Percentiles rank a stretch among this genome's conserved stretches.
Evolutionary conservation across 352 stramenopile species (phyloP).

Genomic region (Phytophthora meadii): DNA sequence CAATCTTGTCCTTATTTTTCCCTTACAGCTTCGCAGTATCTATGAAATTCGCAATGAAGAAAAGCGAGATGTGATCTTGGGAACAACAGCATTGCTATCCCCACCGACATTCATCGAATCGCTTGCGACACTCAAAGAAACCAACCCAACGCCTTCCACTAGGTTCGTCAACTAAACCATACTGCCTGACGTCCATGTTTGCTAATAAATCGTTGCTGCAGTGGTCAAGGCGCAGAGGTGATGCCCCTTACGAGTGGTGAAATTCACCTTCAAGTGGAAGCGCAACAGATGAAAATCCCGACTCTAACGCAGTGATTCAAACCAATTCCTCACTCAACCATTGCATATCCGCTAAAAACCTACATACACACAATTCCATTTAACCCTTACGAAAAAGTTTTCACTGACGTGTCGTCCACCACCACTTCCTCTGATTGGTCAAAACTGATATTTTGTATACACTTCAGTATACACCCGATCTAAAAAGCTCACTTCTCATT

Average conservation of each 20-base stretch:
- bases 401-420: conserved; percentile 21
- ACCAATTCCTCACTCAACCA: background rate
- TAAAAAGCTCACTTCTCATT: conserved; percentile 19
- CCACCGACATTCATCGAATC: conserved; percentile 65
- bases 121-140: conserved; percentile 70
- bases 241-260: conserved; percentile 63
- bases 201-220: conserved; percentile 13
- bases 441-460: conserved; percentile 1
- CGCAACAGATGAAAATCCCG: conserved; percentile 39
- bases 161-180: conserved; percentile 10
- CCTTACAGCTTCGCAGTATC: conserved; percentile 71
- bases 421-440: conserved; percentile 11
- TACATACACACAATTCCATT: too few relatives aligned
- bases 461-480: conserved; percentile 21
- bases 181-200: background rate
- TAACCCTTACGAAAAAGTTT: too few relatives aligned
- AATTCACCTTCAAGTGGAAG: conserved; percentile 75
- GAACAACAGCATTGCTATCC: conserved; percentile 75
- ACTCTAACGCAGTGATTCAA: conserved; percentile 24
- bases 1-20: too few relatives aligned
- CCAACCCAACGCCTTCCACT: conserved; percentile 26
- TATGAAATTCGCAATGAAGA: conserved; percentile 75
- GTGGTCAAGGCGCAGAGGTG: conserved; percentile 58
- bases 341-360: too few relatives aligned
- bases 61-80: conserved; percentile 77